phyloP scores from a whole-genome alignment of 2,329 filamentous ascomycete species.

The Trematosphaeria pertusa region DNA sequence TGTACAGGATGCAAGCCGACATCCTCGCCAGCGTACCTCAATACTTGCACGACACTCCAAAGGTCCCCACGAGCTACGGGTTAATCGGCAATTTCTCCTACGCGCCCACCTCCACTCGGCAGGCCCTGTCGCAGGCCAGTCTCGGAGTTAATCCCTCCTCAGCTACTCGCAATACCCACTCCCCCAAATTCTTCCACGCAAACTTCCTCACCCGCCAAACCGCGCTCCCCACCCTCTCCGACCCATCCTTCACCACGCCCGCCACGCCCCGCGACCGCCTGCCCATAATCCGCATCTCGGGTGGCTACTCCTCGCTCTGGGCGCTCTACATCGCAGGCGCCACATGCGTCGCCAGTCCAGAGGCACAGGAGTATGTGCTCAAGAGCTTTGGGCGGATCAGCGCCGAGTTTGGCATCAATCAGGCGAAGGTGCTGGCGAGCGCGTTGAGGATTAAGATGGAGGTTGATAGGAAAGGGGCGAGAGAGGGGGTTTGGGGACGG shows the following conservation, averaged over 20 bases:
- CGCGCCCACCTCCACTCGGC: neutral
- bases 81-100: neutral
- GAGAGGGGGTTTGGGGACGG: neutral
- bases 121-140: neutral
- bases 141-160: no score
- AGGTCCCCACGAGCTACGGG: constrained; percentile 9
- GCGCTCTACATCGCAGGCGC: constrained; percentile 40
- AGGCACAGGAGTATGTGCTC: constrained; percentile 33
- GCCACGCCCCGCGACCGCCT: constrained; percentile 23
- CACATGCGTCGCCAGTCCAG: constrained; percentile 31
- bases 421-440: constrained; percentile 36
- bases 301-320: constrained; percentile 41
- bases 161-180: neutral
- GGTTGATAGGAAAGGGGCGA: constrained; percentile 14
- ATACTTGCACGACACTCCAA: constrained; percentile 42
- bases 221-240: neutral
- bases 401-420: constrained; percentile 48
- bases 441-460: constrained; percentile 29
- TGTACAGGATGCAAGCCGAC: constrained; percentile 38
- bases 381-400: constrained; percentile 68
- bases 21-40: constrained; percentile 45
- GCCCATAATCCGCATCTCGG: constrained; percentile 40
- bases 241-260: neutral
- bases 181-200: constrained; percentile 22
- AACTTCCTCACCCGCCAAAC: constrained; percentile 25